Conservation (phyloP, 2,329 filamentous ascomycete species). For the Annulohypoxylon truncatum region DNA sequence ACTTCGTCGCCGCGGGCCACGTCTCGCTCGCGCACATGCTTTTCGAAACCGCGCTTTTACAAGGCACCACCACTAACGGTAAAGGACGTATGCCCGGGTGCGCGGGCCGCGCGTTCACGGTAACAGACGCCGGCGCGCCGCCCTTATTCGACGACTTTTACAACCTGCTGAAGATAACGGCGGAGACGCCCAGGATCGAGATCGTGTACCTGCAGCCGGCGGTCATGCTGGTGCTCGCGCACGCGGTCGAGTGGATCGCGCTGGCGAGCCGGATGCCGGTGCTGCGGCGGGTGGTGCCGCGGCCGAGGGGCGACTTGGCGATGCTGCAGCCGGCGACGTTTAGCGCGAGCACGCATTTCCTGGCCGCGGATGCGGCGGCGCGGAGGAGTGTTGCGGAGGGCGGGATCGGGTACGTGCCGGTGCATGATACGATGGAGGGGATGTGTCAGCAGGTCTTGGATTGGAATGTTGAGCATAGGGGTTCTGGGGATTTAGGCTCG, state of each 20-base stretch:
- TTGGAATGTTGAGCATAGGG: constrained; percentile 53
- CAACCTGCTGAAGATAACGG: constrained; percentile 47
- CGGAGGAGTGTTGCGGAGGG: constrained; percentile 53
- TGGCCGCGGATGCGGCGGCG: constrained; percentile 55
- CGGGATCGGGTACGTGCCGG: constrained; percentile 56
- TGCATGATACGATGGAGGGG: constrained; percentile 56
- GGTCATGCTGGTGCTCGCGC: constrained; percentile 53
- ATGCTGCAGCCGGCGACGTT: constrained; percentile 57
- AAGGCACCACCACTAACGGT: constrained; percentile 38
- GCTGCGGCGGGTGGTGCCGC: constrained; percentile 50
- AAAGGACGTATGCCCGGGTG: constrained; percentile 46
- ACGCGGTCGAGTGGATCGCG: constrained; percentile 54
- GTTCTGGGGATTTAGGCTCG: background rate
- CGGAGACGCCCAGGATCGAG: constrained; percentile 48
- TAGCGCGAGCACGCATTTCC: constrained; percentile 51
- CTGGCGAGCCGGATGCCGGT: constrained; percentile 45
- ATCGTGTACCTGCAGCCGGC: constrained; percentile 51
- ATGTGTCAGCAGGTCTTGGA: constrained; percentile 54
- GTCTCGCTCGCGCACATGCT: constrained; percentile 65
- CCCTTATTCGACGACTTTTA: constrained; percentile 57
- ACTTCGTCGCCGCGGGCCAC: constrained; percentile 63
- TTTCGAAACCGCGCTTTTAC: constrained; percentile 63
- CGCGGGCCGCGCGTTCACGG: constrained; percentile 60
- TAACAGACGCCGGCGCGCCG: constrained; percentile 63
- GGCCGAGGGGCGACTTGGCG: constrained; percentile 52